phyloP scores from a whole-genome alignment of 2,329 filamentous ascomycete species.

The Didymella glomerata region DNA sequence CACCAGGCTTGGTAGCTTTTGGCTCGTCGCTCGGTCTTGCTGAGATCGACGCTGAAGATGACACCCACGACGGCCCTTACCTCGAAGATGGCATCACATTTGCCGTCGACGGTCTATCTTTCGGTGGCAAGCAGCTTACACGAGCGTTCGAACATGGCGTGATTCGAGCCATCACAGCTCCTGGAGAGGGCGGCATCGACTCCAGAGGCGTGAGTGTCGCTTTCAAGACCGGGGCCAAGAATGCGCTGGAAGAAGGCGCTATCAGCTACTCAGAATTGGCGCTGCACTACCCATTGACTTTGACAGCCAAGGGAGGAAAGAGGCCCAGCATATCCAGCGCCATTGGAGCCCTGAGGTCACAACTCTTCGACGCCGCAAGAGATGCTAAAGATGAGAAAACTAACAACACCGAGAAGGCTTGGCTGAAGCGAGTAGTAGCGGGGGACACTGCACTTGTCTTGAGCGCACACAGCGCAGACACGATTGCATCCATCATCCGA shows the following conservation, averaged over 20 bases:
- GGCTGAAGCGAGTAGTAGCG: constrained; percentile 63
- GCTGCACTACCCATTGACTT: constrained; percentile 62
- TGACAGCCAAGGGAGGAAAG: constrained; percentile 55
- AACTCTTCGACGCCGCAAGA: constrained; percentile 62
- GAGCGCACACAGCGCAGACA: constrained; percentile 69
- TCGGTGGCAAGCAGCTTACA: constrained; percentile 52
- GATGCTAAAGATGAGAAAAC: constrained; percentile 29
- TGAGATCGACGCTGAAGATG: constrained; percentile 66
- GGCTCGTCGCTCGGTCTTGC: constrained; percentile 68
- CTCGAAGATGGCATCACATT: constrained; percentile 66
- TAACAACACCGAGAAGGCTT: constrained; percentile 51
- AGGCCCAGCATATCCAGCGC: constrained; percentile 58
- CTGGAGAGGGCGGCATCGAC: constrained; percentile 39
- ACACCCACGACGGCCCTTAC: constrained; percentile 56
- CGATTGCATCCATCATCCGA: constrained; percentile 66
- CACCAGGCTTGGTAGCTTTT: constrained; percentile 67
- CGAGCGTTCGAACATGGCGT: constrained; percentile 52
- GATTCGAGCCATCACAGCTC: constrained; percentile 51
- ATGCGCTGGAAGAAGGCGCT: constrained; percentile 44
- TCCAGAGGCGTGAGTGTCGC: constrained; percentile 51
- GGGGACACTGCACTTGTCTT: constrained; percentile 65
- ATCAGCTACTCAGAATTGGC: constrained; percentile 52
- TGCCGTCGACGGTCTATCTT: constrained; percentile 58
- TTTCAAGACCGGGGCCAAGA: constrained; percentile 42
- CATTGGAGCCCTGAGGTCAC: constrained; percentile 61